Evolutionary conservation across 73 alveolate species (phyloP).

Genomic region (Urostyla sp.): DNA sequence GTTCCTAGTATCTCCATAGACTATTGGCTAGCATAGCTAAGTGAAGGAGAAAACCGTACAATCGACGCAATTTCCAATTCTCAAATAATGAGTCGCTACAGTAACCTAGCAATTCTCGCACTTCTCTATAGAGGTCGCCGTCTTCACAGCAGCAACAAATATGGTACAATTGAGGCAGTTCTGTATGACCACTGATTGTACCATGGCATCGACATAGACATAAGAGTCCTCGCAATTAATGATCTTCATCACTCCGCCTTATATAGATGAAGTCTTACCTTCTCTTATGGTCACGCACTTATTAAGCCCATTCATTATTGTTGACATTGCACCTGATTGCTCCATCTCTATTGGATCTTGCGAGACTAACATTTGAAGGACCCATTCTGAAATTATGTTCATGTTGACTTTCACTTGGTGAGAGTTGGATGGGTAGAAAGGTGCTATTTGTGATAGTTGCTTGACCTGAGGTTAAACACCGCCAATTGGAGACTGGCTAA

Average conservation of each 20-base stretch:
- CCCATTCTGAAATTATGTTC: constrained; percentile 57
- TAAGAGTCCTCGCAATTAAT: constrained; percentile 89
- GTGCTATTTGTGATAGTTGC: constrained; percentile 16
- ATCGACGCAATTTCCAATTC: constrained; percentile 93
- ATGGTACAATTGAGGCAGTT: constrained; percentile 86
- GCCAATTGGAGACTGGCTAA: constrained; percentile 66
- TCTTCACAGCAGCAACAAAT: constrained; percentile 86
- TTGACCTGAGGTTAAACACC: constrained; percentile 1
- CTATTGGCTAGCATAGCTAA: constrained; percentile 79
- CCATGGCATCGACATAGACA: constrained; percentile 87
- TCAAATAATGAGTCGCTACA: constrained; percentile 77
- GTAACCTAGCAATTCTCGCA: constrained; percentile 86
- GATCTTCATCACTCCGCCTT: constrained; percentile 81
- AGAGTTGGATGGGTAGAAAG: constrained; percentile 23
- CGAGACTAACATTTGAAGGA: constrained; percentile 69
- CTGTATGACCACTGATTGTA: constrained; percentile 67
- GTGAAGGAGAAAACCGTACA: constrained; percentile 79
- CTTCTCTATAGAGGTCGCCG: constrained; percentile 83
- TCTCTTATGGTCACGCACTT: constrained; percentile 88
- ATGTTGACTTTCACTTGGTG: constrained; percentile 48
- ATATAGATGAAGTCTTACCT: constrained; percentile 42
- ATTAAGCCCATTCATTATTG: constrained; percentile 73
- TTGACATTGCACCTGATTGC: constrained; percentile 71
- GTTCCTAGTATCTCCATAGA: constrained; percentile 93
- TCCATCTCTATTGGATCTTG: constrained; percentile 71